Evolutionary conservation across 805 yeast species (phyloP).

Genomic region (Yamadazyma ubonensis): DNA sequence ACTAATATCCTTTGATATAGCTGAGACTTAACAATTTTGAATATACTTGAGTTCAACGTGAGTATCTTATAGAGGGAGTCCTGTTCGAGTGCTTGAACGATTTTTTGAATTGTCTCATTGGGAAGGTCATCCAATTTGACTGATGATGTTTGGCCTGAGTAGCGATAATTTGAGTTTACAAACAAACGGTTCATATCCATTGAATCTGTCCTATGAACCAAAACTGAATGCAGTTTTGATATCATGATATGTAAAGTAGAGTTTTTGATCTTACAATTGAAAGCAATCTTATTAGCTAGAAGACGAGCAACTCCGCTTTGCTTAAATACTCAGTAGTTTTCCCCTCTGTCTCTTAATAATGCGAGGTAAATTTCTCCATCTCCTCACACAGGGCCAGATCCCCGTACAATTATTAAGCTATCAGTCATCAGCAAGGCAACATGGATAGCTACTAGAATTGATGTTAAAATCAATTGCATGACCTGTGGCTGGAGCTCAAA

Average conservation of each 20-base stretch:
- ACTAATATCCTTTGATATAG: conserved; percentile 2
- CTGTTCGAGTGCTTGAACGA: conserved; percentile 2
- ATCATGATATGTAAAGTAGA: too few relatives aligned
- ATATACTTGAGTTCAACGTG: not conserved
- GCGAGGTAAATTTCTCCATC: not conserved
- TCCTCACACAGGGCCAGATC: not conserved
- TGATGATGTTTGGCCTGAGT: not conserved
- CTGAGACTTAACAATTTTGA: conserved; percentile 2
- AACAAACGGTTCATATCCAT: conserved; percentile 3
- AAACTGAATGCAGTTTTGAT: too few relatives aligned
- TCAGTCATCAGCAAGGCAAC: not conserved
- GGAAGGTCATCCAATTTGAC: conserved; percentile 6
- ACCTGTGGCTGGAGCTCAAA: too few relatives aligned
- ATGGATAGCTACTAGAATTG: not conserved
- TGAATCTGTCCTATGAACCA: too few relatives aligned
- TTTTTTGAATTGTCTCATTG: not conserved
- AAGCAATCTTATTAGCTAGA: conserved; percentile 2
- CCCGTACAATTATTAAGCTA: not conserved
- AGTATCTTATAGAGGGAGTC: not conserved
- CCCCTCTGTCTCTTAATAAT: not conserved
- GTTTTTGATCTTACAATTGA: not conserved
- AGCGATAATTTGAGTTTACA: not conserved
- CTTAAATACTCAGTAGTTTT: not conserved
- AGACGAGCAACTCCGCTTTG: not conserved
- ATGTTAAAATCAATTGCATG: not conserved